These are phyloP conservation scores for Paratrypanosoma confusum DNA, from an alignment of 208 protist species.

Conservation along the genomic window DNA sequence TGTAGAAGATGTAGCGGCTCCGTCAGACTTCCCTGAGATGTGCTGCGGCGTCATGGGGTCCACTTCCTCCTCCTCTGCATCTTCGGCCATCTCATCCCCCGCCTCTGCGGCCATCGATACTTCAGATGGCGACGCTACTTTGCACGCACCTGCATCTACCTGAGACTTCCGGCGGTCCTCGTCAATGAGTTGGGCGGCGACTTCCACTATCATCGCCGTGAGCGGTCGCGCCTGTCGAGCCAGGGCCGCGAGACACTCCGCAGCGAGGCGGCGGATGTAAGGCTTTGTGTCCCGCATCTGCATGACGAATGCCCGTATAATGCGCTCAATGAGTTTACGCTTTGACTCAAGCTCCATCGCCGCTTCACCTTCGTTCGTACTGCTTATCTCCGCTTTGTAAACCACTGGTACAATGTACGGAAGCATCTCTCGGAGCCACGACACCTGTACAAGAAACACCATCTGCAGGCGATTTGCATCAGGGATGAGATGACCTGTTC, in stretches of 20 bases:
- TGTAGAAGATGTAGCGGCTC: not conserved
- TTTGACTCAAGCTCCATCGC: conserved; percentile 1
- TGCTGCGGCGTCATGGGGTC: not conserved
- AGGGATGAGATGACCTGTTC: conserved; percentile 45
- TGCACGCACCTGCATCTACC: not conserved
- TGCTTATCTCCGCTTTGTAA: too few relatives aligned
- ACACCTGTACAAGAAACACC: conserved; percentile 67
- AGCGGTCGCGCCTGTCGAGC: conserved; percentile 40
- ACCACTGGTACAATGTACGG: conserved; percentile 26
- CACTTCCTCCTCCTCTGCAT: not conserved
- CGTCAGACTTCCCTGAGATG: conserved; percentile 15
- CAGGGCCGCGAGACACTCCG: conserved; percentile 66
- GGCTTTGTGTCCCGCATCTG: conserved; percentile 72
- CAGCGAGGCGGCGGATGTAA: conserved; percentile 74
- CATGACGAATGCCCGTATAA: conserved; percentile 51
- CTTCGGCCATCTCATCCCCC: not conserved
- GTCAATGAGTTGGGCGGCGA: conserved; percentile 4
- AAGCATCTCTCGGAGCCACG: conserved; percentile 77
- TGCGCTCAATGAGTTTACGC: conserved; percentile 21
- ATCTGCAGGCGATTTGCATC: conserved; percentile 66
- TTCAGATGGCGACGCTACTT: conserved; percentile 2
- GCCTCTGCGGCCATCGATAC: conserved; percentile 5
- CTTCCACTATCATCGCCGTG: conserved; percentile 45
- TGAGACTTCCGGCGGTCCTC: conserved; percentile 8
- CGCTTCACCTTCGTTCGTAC: too few relatives aligned